Evolutionary conservation across 1,284 basidiomycete genomes (phyloP), one percentile per base, ranked within the genome.

Genomic region (Vanrija sp.): DNA sequence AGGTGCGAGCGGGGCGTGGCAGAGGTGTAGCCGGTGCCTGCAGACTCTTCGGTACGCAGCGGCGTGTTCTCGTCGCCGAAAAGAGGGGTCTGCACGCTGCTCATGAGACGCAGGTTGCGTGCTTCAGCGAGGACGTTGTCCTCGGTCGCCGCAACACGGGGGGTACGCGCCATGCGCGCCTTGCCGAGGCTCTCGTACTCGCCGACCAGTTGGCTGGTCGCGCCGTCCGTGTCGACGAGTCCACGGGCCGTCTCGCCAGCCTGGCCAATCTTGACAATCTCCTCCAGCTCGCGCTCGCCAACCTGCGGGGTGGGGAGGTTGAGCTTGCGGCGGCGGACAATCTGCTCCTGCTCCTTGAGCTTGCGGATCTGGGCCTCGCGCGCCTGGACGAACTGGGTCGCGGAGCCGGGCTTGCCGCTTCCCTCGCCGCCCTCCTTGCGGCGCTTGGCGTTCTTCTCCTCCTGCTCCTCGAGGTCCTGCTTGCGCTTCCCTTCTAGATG

Each of bases 191-290:
- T 86, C 67, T 94, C 89, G 71, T 98, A 98, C 55, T 96, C 92
- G 60, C 90, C 91, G 44, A 99, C 76, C 47, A 98, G 79, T 58
- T 86, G 84, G 34, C 86, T 88, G 52, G 88, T 96, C 1, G 93
- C 90, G 10, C 82, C 73, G 77, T 76, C 76, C 16, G 76, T 76
- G 29, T 76, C 73, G 7, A 98, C 92, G 64, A 98, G 74, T 6
- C 86, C 85, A 67, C 91, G 86, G 9, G 93, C 89, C 58, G 84
- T 86, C 78, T 97, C 91, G 6, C 93, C 88, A 0, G 89, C 89
- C 72, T 91, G 87, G 1, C 95, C 96, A 65, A 98, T 94, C 81
- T 98, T 99, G 67, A 97, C 95, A 66, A 98, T 98, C 66, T 98
- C 93, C 78, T 98, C 96, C 49, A 99, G 78, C 77, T 99, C 95